Evolutionary conservation across 352 stramenopile species (phyloP).

Genomic region (Pythium aphanidermatum): DNA sequence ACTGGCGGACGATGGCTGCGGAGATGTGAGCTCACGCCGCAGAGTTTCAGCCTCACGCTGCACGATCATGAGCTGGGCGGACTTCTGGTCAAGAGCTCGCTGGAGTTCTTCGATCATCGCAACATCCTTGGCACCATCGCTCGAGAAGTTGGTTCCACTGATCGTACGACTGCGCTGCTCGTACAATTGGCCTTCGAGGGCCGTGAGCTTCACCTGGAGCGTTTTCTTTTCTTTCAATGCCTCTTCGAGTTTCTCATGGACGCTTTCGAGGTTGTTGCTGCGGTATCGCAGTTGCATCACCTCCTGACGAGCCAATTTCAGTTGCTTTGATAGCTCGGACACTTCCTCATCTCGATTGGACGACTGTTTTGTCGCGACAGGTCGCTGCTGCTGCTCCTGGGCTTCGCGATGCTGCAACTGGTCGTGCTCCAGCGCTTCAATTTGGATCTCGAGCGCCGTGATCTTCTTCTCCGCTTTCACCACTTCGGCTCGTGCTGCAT

Average conservation of each 20-base stretch:
- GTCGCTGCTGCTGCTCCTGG: conserved; percentile 13
- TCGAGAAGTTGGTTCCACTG: conserved; percentile 40
- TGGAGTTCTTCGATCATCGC: conserved; percentile 45
- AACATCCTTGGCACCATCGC: conserved; percentile 25
- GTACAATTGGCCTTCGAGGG: conserved; percentile 69
- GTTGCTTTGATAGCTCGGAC: conserved; percentile 58
- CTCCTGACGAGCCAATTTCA: conserved; percentile 73
- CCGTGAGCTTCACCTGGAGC: conserved; percentile 72
- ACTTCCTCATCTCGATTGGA: conserved; percentile 31
- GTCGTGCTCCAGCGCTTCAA: conserved; percentile 25
- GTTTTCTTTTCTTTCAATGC: conserved; percentile 75
- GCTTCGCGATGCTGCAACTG: conserved; percentile 9
- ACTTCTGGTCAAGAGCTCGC: conserved; percentile 49
- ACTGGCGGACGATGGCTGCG: neutral
- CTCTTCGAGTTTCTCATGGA: conserved; percentile 61
- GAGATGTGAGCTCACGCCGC: conserved; percentile 16
- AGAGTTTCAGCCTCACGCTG: conserved; percentile 48
- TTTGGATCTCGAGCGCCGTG: conserved; percentile 37
- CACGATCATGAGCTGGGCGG: conserved; percentile 36
- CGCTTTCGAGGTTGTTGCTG: conserved; percentile 69
- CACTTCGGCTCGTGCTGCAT: conserved; percentile 20
- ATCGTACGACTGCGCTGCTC: conserved; percentile 66
- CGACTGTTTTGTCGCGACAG: conserved; percentile 21
- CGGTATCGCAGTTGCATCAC: conserved; percentile 82
- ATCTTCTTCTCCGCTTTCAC: conserved; percentile 25